Base-by-base conservation (phyloP, 495 filamentous ascomycete species). In the Achaetomiella virescens region DNA sequence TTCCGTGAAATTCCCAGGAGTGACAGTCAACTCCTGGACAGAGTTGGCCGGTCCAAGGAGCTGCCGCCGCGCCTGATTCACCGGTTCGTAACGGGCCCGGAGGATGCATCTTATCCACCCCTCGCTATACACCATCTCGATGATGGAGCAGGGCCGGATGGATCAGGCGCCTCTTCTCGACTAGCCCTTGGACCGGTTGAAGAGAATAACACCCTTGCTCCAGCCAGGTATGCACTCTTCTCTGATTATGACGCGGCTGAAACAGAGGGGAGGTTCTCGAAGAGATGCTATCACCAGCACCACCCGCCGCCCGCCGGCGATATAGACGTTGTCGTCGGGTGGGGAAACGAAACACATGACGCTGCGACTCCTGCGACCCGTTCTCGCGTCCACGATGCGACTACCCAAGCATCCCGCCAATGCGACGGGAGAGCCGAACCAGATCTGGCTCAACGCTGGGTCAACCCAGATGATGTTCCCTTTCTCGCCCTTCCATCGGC, bases 311-410 rank as follows among this genome's bases (percentile, higher is more conserved):
- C 15, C 21, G 24, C 10, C n/a, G n/a, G n/a, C n/a, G n/a, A n/a
- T n/a, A n/a, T n/a, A 9, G 46, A 56, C 37, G 54, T 50, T 54
- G 56, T 48, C 15, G 35, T 27, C 11, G 31, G 48, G 25, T 45
- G 44, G 24, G 24, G 20, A 27, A 14, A 25, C n/a, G 47, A 55
- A 52, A 54, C 65, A 68, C 65, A 66, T 68, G 65, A 68, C 63
- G 38, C 11, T 49, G 43, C 17, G 35, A 27, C 47, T 51, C 42
- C 53, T 65, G 65, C 65, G 65, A 63, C 65, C 64, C 51, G 35
- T 63, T 61, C 41, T 37, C 47, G 55, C 50, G 55, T 57, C 61
- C 64, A 58, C 37, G 48, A 49, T 53, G 17, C 21, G 31, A 17
- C 14, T 29, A n/a, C 38, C 11, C 22, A 36, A 41, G 15, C 24